Evolutionary conservation across 352 stramenopile genomes (phyloP), one percentile per base, ranked within the genome.

Genomic region (Phytophthora kernoviae): DNA sequence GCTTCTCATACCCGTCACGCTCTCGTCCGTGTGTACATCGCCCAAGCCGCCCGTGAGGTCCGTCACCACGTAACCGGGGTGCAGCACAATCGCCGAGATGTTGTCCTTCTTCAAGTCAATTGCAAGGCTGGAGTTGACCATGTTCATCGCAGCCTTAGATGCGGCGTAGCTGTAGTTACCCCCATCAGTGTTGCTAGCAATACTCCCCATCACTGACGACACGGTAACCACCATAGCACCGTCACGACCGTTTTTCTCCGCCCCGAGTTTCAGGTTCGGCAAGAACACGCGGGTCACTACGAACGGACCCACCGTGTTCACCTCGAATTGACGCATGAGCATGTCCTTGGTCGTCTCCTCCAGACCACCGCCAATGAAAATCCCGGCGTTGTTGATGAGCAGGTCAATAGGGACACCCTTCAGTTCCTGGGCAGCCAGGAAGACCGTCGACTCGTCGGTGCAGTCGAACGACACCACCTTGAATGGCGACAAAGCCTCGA

Each of bases 91-190:
- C 9, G 65, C 53, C 0, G 39, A 53, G 39, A 90, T 85, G 7
- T 74, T 76, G 43, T 84, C 62, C 21, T 34, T 54, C 59, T 81
- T 70, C 7, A 88, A 59, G 20, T 90, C 76, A 4, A 74, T 40
- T 15, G 68, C 47, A 12, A 90, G 51, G 12, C 50, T 68, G 24
- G 60, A 67, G 58, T 68, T 84, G 42, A 87, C 49, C 64, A 78
- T 83, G 62, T 94, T 94, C 17, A 90, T 60, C 15, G 81, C 85
- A 10, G 80, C 37, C 56, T 92, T 91, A 43, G 73, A 87, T 42
- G 81, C 68, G 32, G 75, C 66, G 54, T 94, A 92, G 49, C 72
- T 77, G 55, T 90, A 91, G 24, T 65, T 62, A 6, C 52, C 60
- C 5, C 60, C 60, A 27, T 62, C 46, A 8, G 45, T 26, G 26